Base-by-base conservation (phyloP, 2,329 filamentous ascomycete species). In the Pestalotiopsis sp. region DNA sequence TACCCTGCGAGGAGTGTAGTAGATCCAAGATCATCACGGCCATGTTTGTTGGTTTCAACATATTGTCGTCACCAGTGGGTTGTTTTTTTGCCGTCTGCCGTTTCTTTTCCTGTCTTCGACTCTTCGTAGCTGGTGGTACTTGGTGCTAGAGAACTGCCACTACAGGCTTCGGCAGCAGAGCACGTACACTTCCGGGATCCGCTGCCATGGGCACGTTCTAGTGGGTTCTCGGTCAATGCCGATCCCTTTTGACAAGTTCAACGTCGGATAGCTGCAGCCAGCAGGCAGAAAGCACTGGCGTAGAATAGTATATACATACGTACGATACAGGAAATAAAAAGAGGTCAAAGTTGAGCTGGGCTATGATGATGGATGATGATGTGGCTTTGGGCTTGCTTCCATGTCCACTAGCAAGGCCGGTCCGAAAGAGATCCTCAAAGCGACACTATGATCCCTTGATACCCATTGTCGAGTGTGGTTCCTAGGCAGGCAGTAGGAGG, bases 31-130 rank as follows among this genome's bases (percentile, higher is more conserved):
- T 39, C 25, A 36, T 41, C n/a, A 17, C 57, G 23, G 31, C 31
- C 31, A 36, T 59, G 59, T 12, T 14, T 38, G 20, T 23, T 9
- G 31, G 31, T 20, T 20, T 25, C 56, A 20, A 20, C 31, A 61
- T 39, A 36, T 41, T 62, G 59, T 62, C 59, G 59, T 62, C 59
- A 41, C 59, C 31, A n/a, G 58, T 31, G 31, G 59, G 17, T 52
- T 52, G 17, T 4, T 52, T 52, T 13, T 52, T n/a, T 23, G 13
- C 41, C 41, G 4, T 45, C 41, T 45, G 41, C 12, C 17, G 13
- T 52, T n/a, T 52, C 20, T 20, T 52, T 52, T 23, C 17, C 11
- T 4, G 20, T 52, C 20, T 52, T 52, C 9, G 6, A n/a, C n/a
- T 52, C 20, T 52, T 52, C 11, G 17, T n/a, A 45, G n/a, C n/a